phyloP scores from a whole-genome alignment of 257 asterid species.

The Solanum pinnatisectum region DNA sequence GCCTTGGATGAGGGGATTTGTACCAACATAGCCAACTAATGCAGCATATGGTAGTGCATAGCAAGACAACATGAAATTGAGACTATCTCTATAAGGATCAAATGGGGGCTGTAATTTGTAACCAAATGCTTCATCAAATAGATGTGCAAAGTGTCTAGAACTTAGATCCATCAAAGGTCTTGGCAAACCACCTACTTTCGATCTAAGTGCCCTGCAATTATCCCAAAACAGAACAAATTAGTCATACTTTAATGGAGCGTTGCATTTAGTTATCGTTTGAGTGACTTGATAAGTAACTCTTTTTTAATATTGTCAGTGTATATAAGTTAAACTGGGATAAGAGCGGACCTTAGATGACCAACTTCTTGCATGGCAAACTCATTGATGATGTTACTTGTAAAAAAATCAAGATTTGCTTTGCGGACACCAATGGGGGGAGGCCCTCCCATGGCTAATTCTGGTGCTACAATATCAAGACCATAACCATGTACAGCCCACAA shows the following conservation, averaged over 20 bases:
- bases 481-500: slow-evolving; percentile 25
- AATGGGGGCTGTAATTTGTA: slow-evolving; percentile 34
- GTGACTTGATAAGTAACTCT: neutral
- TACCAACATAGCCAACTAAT: slow-evolving; percentile 35
- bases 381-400: neutral
- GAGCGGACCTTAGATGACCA: slow-evolving; percentile 19
- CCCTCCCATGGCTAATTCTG: slow-evolving; percentile 31
- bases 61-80: slow-evolving; percentile 34
- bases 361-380: slow-evolving; percentile 41
- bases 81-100: slow-evolving; percentile 33
- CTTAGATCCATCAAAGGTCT: slow-evolving; percentile 42
- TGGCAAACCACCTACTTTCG: slow-evolving; percentile 33
- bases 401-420: slow-evolving; percentile 33
- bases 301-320: neutral
- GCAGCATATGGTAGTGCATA: slow-evolving; percentile 39
- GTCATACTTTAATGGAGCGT: neutral
- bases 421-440: slow-evolving; percentile 39
- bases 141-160: slow-evolving; percentile 22
- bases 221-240: neutral
- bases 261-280: neutral
- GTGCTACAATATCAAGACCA: slow-evolving; percentile 34
- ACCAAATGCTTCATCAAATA: slow-evolving; percentile 39
- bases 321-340: neutral
- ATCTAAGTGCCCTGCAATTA: slow-evolving; percentile 25
- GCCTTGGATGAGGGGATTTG: slow-evolving; percentile 31